These are phyloP conservation scores for Trametes pubescens DNA, from an alignment of 1,284 basidiomycete species.

Conservation along the genomic window DNA sequence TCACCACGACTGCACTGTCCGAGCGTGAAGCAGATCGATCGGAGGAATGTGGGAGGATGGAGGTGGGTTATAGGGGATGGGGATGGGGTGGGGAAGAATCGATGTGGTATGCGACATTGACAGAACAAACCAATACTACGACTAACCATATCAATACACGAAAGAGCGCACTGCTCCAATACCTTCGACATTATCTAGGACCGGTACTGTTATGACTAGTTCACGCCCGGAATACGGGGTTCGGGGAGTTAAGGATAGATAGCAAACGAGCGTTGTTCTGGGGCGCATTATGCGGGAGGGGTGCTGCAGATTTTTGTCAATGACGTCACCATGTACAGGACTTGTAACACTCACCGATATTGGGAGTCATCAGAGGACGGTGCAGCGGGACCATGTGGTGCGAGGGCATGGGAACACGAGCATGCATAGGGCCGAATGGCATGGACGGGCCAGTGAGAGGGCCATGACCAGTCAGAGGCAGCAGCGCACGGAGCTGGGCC, in stretches of 20 bases:
- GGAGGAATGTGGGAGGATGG: not conserved
- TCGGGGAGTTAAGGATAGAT: conserved; percentile 46
- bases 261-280: conserved; percentile 44
- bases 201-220: conserved; percentile 35
- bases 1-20: conserved; percentile 30
- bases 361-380: conserved; percentile 29
- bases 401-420: conserved; percentile 10
- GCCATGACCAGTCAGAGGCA: conserved; percentile 37
- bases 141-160: conserved; percentile 36
- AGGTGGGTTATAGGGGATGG: not conserved
- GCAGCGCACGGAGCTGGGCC: conserved; percentile 55
- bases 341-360: conserved; percentile 23
- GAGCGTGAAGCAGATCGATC: conserved; percentile 24
- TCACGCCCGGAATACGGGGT: conserved; percentile 35
- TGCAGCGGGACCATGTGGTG: conserved; percentile 22
- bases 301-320: conserved; percentile 19
- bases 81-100: conserved; percentile 18
- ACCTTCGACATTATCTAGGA: conserved; percentile 40
- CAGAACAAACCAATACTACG: conserved; percentile 35
- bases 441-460: conserved; percentile 16
- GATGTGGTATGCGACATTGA: conserved; percentile 31
- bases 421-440: not conserved
- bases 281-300: conserved; percentile 30
- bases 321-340: not conserved
- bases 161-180: conserved; percentile 32